phyloP scores from a whole-genome alignment of 2,329 filamentous ascomycete genomes.

The Myriosclerotinia scirpicola region DNA sequence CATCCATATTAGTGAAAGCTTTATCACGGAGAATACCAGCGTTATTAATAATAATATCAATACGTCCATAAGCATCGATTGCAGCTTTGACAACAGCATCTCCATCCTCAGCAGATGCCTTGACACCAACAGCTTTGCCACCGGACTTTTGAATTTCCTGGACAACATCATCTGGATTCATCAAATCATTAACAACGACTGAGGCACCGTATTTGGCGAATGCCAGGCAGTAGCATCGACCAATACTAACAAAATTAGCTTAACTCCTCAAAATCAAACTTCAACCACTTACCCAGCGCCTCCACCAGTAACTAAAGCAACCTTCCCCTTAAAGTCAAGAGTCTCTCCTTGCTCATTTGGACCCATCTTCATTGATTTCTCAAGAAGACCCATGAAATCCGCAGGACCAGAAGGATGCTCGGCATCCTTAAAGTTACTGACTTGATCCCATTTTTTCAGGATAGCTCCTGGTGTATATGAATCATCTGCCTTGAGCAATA shows the following conservation, averaged over 20 bases:
- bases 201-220: slow-evolving; percentile 82
- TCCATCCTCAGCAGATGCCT: slow-evolving; percentile 90
- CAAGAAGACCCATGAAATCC: slow-evolving; percentile 83
- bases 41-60: slow-evolving; percentile 97
- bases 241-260: slow-evolving; percentile 58
- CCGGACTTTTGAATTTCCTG: slow-evolving; percentile 88
- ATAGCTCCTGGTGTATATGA: slow-evolving; percentile 85
- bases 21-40: slow-evolving; percentile 97
- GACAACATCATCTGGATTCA: slow-evolving; percentile 86
- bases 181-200: slow-evolving; percentile 94
- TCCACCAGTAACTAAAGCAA: slow-evolving; percentile 83
- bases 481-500: slow-evolving; percentile 84
- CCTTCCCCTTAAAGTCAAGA: slow-evolving; percentile 79
- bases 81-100: slow-evolving; percentile 88
- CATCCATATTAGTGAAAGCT: slow-evolving; percentile 97
- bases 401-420: slow-evolving; percentile 82
- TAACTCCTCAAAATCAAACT: neutral
- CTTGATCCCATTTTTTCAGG: slow-evolving; percentile 83
- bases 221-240: slow-evolving; percentile 83
- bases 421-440: slow-evolving; percentile 81
- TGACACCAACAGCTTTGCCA: slow-evolving; percentile 88
- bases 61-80: slow-evolving; percentile 88
- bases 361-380: slow-evolving; percentile 76
- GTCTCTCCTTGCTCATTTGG: slow-evolving; percentile 71
- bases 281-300: slow-evolving; percentile 64